Evolutionary conservation across 768 basidiomycete genomes (phyloP), one percentile per base, ranked within the genome.

Genomic region (Trametes sanguinea): DNA sequence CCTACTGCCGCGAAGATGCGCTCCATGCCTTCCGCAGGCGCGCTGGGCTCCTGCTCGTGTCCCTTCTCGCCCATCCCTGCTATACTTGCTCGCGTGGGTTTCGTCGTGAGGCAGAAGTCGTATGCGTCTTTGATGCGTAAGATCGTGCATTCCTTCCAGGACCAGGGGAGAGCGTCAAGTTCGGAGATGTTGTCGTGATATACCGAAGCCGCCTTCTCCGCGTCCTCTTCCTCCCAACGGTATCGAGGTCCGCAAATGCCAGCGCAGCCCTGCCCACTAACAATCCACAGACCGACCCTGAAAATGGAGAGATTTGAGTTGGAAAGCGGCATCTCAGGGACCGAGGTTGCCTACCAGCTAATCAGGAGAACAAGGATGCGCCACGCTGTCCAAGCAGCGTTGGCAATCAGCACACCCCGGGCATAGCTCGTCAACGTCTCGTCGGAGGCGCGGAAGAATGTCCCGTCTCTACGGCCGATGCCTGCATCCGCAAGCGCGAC

Each of bases 231-330:
- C 70, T 94, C 92, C 92, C 90, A 92, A 64, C 88, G 81, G 68
- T 86, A 85, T 13, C 90, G 85, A 9, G 92, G 92, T 46, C 92
- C 92, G 72, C 90, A 92, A 14, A 94, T 71, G n/a, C 92, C 91
- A 51, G 85, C 92, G 50, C 88, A 89, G 60, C 84, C 84, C 60
- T 90, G 83, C 46, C 86, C 89, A 50, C 89, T 90, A 66, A 90
- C 75, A 54, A 89, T 69, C 91, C 92, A 94, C 16, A 95, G 80
- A 50, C 88, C 89, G 52, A 90, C 72, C 84, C 90, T 91, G 66
- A 14, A 55, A 44, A 7, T 17, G 13, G 3, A 32, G 40, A 44
- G 13, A 27, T n/a, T 43, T 50, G 4, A 53, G 30, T 17, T 14
- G 57, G 30, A 6, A 8, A 44, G 35, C 27, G 40, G 27, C 2